phyloP scores from a whole-genome alignment of 2,329 filamentous ascomycete genomes.

The Magnaporthiopsis incrustans region DNA sequence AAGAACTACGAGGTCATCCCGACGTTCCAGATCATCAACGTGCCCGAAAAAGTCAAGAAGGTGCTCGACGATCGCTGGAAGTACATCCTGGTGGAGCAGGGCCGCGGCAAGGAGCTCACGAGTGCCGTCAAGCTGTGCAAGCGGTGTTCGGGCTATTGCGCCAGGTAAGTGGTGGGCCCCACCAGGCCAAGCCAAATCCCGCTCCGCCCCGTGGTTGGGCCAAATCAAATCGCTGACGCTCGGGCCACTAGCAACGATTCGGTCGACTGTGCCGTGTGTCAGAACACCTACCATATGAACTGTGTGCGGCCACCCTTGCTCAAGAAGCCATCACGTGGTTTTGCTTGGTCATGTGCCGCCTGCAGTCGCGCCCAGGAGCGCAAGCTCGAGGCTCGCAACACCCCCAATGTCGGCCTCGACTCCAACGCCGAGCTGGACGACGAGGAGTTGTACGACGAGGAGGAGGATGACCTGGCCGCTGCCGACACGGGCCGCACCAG shows the following conservation, averaged over 20 bases:
- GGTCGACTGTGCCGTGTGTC: conserved; percentile 92
- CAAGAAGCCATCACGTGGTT: conserved; percentile 94
- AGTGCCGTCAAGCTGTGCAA: conserved; percentile 95
- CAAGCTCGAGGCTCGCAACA: conserved; percentile 83
- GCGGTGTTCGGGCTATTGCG: conserved; percentile 83
- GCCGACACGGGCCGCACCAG: conserved; percentile 54
- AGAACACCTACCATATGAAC: conserved; percentile 96
- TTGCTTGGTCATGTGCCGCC: conserved; percentile 94
- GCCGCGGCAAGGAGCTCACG: conserved; percentile 88
- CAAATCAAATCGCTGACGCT: background rate
- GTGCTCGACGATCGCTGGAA: conserved; percentile 95
- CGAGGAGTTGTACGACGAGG: conserved; percentile 56
- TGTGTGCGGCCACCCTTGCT: conserved; percentile 86
- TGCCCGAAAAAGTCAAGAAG: conserved; percentile 89
- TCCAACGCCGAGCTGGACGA: conserved; percentile 50
- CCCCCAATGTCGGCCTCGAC: conserved; percentile 64
- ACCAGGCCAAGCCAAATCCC: conserved; percentile 2
- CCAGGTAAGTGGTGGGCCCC: conserved; percentile 55
- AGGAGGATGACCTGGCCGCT: conserved; percentile 59
- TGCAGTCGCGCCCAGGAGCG: conserved; percentile 95
- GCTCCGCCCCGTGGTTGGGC: background rate
- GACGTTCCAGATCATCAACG: conserved; percentile 87
- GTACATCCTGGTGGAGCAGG: conserved; percentile 89
- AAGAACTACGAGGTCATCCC: conserved; percentile 97
- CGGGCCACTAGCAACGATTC: conserved; percentile 66